Evolutionary conservation across 75 land plant genomes (phyloP).

Genomic region (Cryptomeria japonica): DNA sequence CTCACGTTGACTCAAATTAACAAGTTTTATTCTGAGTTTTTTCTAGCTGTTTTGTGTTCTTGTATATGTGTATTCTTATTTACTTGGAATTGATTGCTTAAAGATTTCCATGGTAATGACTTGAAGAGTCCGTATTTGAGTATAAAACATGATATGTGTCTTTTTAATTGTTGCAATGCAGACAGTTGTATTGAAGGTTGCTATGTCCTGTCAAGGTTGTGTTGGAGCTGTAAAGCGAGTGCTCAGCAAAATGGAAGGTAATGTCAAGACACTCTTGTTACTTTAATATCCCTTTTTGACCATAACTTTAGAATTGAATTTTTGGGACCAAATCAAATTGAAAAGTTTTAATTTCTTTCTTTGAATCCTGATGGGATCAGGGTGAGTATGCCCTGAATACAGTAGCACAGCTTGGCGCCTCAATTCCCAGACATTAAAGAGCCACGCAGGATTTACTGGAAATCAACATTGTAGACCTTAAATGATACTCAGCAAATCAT

Average conservation of each 20-base stretch:
- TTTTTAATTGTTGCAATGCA: slow-evolving; percentile 18
- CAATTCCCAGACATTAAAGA: background rate
- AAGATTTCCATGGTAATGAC: no score
- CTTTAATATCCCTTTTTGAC: background rate
- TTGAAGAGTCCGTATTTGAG: no score
- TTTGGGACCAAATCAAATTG: background rate
- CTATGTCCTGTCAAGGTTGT: slow-evolving; percentile 91
- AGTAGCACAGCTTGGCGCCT: background rate
- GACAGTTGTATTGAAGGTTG: slow-evolving; percentile 91
- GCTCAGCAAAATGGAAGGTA: slow-evolving; percentile 86
- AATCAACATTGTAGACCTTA: background rate
- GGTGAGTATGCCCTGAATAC: background rate
- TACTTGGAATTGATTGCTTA: no score
- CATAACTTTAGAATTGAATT: slow-evolving; percentile 4
- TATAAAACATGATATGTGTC: no score
- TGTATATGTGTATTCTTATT: no score
- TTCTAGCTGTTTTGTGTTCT: no score
- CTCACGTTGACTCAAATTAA: no score
- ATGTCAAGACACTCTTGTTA: background rate
- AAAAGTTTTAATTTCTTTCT: background rate
- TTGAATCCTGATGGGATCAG: background rate
- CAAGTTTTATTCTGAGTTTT: no score
- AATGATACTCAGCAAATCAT: background rate
- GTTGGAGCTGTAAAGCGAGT: slow-evolving; percentile 84
- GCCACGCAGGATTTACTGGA: background rate